A percentile compares a stretch with the other conserved stretches of the same genome.
Evolutionary conservation across 1,139 yeast species (phyloP).

Genomic region (Pichia sp.): DNA sequence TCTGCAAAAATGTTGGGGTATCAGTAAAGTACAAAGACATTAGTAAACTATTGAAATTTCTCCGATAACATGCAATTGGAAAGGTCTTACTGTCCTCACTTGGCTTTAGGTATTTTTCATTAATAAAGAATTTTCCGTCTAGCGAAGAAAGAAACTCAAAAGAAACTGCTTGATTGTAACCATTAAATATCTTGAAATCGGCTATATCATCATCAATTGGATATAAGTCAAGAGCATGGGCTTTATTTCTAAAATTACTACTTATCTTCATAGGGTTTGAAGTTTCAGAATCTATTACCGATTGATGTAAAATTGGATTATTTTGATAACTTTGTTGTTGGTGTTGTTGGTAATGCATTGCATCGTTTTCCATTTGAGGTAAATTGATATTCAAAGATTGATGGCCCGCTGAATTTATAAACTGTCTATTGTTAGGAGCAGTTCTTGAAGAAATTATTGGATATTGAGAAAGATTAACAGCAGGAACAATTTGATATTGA

Average conservation of each 20-base stretch:
- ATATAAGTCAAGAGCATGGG: not conserved
- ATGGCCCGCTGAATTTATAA: too few species aligned
- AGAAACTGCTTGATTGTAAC: not conserved
- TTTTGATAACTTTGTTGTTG: not conserved
- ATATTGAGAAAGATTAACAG: too few species aligned
- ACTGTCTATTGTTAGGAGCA: too few species aligned
- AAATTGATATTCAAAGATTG: not conserved
- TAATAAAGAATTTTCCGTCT: constrained; percentile 23
- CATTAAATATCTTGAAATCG: not conserved
- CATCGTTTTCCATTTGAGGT: not conserved
- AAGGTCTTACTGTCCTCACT: constrained; percentile 3
- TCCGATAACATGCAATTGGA: constrained; percentile 25
- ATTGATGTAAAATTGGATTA: not conserved
- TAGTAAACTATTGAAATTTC: constrained; percentile 20
- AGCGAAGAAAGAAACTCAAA: constrained; percentile 14
- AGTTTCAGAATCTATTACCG: not conserved
- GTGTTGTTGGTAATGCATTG: not conserved
- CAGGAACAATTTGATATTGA: not conserved
- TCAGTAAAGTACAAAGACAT: constrained; percentile 12
- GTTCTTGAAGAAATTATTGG: too few species aligned
- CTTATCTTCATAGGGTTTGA: not conserved
- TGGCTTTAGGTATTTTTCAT: constrained; percentile 11
- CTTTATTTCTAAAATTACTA: not conserved
- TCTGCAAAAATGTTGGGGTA: constrained; percentile 5
- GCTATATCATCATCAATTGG: not conserved